phyloP scores from a whole-genome alignment of 352 stramenopile species.

The Pythium graminicola region DNA sequence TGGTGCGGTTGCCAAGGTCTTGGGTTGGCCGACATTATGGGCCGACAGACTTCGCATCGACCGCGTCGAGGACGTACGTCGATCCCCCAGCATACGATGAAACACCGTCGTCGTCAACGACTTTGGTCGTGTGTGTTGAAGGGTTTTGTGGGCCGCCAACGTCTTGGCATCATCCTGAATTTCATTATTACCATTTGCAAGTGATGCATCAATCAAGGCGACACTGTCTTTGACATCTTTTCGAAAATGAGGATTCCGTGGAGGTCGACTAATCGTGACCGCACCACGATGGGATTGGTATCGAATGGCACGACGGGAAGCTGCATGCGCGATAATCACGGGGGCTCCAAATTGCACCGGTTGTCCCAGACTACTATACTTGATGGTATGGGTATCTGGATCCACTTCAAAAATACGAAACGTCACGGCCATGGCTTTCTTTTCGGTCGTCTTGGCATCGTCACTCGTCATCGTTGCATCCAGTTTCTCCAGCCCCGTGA shows the following conservation, averaged over 20 bases:
- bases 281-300: slow-evolving; percentile 53
- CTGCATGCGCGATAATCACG: slow-evolving; percentile 55
- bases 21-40: background rate
- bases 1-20: background rate
- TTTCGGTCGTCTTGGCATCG: slow-evolving; percentile 5
- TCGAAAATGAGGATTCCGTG: slow-evolving; percentile 61
- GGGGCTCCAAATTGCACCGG: slow-evolving; percentile 51
- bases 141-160: background rate
- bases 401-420: slow-evolving; percentile 73
- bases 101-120: slow-evolving; percentile 20
- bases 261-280: slow-evolving; percentile 61
- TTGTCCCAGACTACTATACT: slow-evolving; percentile 42
- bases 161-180: slow-evolving; percentile 3
- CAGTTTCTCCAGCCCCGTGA: background rate
- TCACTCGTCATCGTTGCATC: background rate
- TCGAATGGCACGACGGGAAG: slow-evolving; percentile 50
- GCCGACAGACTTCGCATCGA: slow-evolving; percentile 6
- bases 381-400: slow-evolving; percentile 37
- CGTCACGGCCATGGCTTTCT: slow-evolving; percentile 31
- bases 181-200: slow-evolving; percentile 7
- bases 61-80: too few relatives aligned
- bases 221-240: slow-evolving; percentile 44
- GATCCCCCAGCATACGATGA: slow-evolving; percentile 4
- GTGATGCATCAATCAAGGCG: slow-evolving; percentile 41
- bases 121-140: background rate